These are phyloP conservation scores for Fusarium goolgardi DNA, from an alignment of 2,329 filamentous ascomycete species.

Conservation along the genomic window DNA sequence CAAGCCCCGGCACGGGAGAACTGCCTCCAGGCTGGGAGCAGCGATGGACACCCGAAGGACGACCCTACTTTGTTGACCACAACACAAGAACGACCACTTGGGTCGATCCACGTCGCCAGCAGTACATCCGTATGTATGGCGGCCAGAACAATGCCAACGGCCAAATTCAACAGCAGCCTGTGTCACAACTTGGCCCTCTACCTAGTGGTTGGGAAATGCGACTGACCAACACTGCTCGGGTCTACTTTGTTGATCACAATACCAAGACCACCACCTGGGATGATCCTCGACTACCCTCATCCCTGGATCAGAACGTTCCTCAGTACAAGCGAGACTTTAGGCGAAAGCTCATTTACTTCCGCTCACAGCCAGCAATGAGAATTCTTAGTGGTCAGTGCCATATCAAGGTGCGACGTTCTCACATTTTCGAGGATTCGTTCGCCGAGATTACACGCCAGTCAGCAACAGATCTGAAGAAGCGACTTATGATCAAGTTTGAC, in stretches of 20 bases:
- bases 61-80: conserved; percentile 97
- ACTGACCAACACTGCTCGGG: conserved; percentile 94
- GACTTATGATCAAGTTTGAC: conserved; percentile 99
- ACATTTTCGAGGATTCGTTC: conserved; percentile 99
- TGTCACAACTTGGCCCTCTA: conserved; percentile 93
- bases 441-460: conserved; percentile 98
- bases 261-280: conserved; percentile 99
- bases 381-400: conserved; percentile 97
- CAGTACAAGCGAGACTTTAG: conserved; percentile 99
- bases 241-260: conserved; percentile 99
- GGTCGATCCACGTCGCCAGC: conserved; percentile 96
- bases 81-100: conserved; percentile 98
- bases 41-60: conserved; percentile 91
- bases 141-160: conserved; percentile 87
- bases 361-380: conserved; percentile 94
- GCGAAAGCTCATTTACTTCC: conserved; percentile 98
- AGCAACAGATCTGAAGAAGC: conserved; percentile 95
- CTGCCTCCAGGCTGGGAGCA: conserved; percentile 97
- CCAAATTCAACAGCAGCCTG: conserved; percentile 94
- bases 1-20: conserved; percentile 93
- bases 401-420: conserved; percentile 94
- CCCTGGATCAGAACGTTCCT: conserved; percentile 96
- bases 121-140: conserved; percentile 97
- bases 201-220: conserved; percentile 99
- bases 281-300: conserved; percentile 93